Evolutionary conservation across 306 rosid genomes (phyloP), one percentile per base, ranked within the genome.

Genomic region (Castanospermum australe): DNA sequence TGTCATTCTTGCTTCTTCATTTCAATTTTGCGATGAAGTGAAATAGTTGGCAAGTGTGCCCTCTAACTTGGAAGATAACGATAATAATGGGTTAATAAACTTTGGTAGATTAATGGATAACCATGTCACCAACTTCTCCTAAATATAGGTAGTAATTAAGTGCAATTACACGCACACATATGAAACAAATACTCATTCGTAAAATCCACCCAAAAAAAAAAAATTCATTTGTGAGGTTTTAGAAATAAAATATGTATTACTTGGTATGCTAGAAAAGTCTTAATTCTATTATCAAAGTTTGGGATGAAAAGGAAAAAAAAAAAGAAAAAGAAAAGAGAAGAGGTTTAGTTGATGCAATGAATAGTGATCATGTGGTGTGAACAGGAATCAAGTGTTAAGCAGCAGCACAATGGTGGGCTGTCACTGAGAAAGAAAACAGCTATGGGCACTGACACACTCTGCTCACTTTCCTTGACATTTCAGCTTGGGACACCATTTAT

Each of bases 331-430:
- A 65, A 73, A 81, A 51, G 45, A 52, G 25, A 33, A 22, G 50
- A 25, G 67, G 69, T 48, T 77, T 21, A 67, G 85, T 86, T 86
- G 89, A 79, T 77, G 87, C 80, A 82, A 86, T 86, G 85, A 82
- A 75, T 57, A 82, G 21, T 64, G 70, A 79, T 75, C 89, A 82
- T 71, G 86, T 79, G 89, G 66, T 63, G 42, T 76, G 81, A 68
- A 59, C 39, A 73, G 82, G 80, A 78, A 85, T 79, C 84, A 70
- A 73, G 73, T 60, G 73, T 60, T 63, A 73, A 63, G 74, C 51
- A 82, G 76, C 0, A 79, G 52, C 82, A 82, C 30, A 63, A 59
- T 65, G 78, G 85, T 86, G 78, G 80, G 83, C 67, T 83, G 89
- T 86, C 89, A 86, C 83, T 80, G 28, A 9, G 42, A 86, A 79